Evolutionary conservation across 305 asterid species (phyloP).

Genomic region (Fraxinus baroniana): DNA sequence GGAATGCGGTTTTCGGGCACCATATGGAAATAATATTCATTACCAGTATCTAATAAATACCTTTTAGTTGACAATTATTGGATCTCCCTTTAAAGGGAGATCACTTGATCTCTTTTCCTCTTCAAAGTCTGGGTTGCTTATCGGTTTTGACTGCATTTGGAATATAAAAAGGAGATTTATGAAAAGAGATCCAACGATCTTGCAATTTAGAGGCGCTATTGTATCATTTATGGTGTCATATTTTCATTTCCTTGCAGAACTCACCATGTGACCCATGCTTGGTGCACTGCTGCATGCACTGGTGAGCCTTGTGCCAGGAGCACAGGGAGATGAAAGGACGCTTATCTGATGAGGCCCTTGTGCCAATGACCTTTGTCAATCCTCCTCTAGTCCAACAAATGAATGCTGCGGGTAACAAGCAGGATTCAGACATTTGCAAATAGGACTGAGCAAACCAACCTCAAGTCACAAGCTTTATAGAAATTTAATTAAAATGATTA

Average conservation of each 20-base stretch:
- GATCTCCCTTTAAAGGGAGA: no score
- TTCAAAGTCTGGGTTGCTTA: no score
- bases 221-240: no score
- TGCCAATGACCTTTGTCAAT: constrained; percentile 80
- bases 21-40: no score
- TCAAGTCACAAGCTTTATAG: constrained; percentile 75
- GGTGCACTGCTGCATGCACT: constrained; percentile 93
- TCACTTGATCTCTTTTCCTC: no score
- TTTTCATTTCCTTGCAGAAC: constrained; percentile 48
- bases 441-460: constrained; percentile 43
- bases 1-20: no score
- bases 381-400: constrained; percentile 92
- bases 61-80: no score
- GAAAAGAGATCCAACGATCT: no score
- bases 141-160: no score
- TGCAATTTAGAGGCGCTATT: no score
- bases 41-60: no score
- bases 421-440: constrained; percentile 46
- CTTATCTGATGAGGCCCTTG: constrained; percentile 52
- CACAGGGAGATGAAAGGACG: constrained; percentile 87
- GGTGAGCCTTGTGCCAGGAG: constrained; percentile 98
- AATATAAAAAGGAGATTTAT: no score
- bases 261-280: constrained; percentile 90
- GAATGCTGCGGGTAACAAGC: constrained; percentile 36
- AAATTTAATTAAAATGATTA: not conserved